phyloP scores from a whole-genome alignment of 768 basidiomycete genomes.

The Trametes elegans region DNA sequence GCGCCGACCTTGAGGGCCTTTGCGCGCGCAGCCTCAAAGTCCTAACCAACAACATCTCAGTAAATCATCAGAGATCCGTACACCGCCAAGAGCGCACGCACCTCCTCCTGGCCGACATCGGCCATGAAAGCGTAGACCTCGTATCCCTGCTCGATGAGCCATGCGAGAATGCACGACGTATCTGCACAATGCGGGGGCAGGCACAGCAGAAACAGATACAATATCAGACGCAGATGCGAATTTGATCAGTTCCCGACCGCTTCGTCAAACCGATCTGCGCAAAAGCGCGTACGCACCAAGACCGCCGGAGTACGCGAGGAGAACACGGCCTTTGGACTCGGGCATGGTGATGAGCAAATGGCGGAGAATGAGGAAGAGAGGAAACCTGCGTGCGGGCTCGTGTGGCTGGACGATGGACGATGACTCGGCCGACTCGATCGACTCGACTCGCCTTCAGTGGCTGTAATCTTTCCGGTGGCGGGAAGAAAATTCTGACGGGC shows the following conservation, averaged over 20 bases:
- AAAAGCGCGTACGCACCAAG: constrained; percentile 90
- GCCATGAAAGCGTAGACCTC: constrained; percentile 98
- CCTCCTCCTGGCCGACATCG: constrained; percentile 91
- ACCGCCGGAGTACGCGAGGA: constrained; percentile 98
- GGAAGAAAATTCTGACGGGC: constrained; percentile 8
- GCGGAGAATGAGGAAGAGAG: background rate
- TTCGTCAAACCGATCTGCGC: background rate
- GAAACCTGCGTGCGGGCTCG: too few species aligned
- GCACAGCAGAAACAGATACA: too few species aligned
- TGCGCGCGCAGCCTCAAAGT: constrained; percentile 86
- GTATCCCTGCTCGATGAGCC: constrained; percentile 98
- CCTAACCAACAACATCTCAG: constrained; percentile 43
- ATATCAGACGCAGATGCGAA: too few species aligned
- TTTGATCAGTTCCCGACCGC: too few species aligned
- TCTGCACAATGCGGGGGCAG: too few species aligned
- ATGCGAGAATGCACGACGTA: constrained; percentile 98
- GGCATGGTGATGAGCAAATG: constrained; percentile 26
- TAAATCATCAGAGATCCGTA: background rate
- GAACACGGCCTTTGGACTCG: constrained; percentile 72
- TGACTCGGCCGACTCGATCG: constrained; percentile 14
- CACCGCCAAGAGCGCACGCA: constrained; percentile 25
- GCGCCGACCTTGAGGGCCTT: constrained; percentile 93
- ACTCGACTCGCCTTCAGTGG: background rate
- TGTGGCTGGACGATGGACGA: background rate
- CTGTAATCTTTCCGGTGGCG: background rate